phyloP scores from a whole-genome alignment of 2,329 filamentous ascomycete genomes.

The Waltergamsia citrina region DNA sequence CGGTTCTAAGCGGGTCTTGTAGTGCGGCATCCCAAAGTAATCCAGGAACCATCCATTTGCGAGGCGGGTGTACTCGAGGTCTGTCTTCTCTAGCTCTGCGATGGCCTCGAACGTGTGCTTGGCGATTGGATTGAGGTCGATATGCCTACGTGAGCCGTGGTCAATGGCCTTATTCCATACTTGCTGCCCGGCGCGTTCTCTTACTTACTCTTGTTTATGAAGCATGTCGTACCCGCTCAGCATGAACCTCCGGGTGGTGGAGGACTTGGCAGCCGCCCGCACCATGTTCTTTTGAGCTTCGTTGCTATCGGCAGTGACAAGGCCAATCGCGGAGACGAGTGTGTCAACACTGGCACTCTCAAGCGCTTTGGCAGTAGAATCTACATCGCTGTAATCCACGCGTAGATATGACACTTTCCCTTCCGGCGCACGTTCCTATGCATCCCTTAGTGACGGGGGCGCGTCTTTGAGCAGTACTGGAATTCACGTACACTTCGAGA shows the following conservation, averaged over 20 bases:
- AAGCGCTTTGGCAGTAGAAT: not conserved
- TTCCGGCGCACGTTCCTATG: not conserved
- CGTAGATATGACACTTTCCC: not conserved
- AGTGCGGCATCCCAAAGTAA: conserved; percentile 14
- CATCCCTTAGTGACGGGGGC: not conserved
- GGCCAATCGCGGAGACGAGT: conserved; percentile 10
- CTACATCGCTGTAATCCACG: not conserved
- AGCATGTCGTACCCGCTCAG: conserved; percentile 13
- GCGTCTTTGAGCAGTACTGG: too few species aligned
- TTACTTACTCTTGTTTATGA: conserved; percentile 9
- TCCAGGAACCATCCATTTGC: conserved; percentile 14
- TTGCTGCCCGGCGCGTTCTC: too few species aligned
- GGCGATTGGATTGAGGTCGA: conserved; percentile 9
- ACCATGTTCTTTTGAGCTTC: conserved; percentile 10
- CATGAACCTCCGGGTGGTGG: conserved; percentile 8
- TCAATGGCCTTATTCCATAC: too few species aligned
- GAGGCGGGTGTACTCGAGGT: conserved; percentile 9
- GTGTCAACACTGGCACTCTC: not conserved
- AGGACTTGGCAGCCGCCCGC: conserved; percentile 6
- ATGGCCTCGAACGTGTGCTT: conserved; percentile 13
- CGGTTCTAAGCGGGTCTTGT: conserved; percentile 10
- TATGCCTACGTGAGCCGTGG: conserved; percentile 7
- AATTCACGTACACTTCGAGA: not conserved
- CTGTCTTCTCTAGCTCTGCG: conserved; percentile 3
- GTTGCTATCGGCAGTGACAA: conserved; percentile 8